These are phyloP conservation scores for Chalciporus sphaerocephalus DNA, from an alignment of 768 basidiomycete species.

Conservation along the genomic window DNA sequence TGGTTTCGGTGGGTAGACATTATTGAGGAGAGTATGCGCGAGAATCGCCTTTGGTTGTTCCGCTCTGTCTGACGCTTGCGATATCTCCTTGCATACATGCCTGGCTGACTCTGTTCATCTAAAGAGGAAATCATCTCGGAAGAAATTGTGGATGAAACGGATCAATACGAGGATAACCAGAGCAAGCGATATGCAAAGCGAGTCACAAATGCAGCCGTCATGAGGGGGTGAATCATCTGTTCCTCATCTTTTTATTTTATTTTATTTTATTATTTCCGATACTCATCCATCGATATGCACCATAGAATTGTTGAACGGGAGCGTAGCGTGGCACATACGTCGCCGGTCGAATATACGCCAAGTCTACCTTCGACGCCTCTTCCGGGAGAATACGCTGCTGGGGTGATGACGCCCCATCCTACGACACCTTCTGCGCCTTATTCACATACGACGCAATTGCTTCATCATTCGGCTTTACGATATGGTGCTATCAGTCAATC, in stretches of 20 bases:
- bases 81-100: background rate
- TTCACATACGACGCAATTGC: conserved; percentile 1
- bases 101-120: background rate
- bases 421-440: background rate
- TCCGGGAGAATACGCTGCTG: conserved; percentile 5
- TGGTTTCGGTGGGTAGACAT: conserved; percentile 46
- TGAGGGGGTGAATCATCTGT: conserved; percentile 58
- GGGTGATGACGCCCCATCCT: background rate
- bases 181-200: conserved; percentile 72
- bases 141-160: conserved; percentile 95
- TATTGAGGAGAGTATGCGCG: conserved; percentile 50
- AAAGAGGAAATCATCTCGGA: conserved; percentile 88
- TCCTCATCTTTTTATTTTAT: background rate
- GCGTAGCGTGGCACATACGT: conserved; percentile 30
- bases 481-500: conserved; percentile 14
- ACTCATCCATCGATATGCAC: background rate
- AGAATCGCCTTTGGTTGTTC: background rate
- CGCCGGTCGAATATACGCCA: conserved; percentile 34
- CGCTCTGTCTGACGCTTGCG: background rate
- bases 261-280: too few relatives aligned
- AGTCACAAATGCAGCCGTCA: conserved; percentile 65
- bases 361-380: conserved; percentile 24
- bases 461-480: conserved; percentile 9
- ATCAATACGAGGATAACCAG: conserved; percentile 83
- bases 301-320: conserved; percentile 54